A percentile compares a stretch with the other conserved stretches of the same genome.
Evolutionary conservation across 805 yeast species (phyloP).

Genomic region (Kodamaea neixiangensis): DNA sequence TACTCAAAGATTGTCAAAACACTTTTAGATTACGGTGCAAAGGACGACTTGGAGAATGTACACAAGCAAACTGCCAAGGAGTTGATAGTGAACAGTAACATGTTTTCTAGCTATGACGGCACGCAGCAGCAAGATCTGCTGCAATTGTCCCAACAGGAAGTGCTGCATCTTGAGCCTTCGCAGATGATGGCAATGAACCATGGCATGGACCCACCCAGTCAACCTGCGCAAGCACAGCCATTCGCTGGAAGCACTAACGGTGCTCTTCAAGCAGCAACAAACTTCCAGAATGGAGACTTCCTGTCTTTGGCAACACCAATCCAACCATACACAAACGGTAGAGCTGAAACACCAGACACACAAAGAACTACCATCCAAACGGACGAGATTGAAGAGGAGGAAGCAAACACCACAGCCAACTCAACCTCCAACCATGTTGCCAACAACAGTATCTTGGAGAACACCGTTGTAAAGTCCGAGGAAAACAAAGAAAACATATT

Average conservation of each 20-base stretch:
- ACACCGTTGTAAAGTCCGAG: conserved; percentile 23
- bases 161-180: conserved; percentile 7
- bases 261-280: neutral
- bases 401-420: conserved; percentile 9
- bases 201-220: neutral
- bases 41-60: conserved; percentile 49
- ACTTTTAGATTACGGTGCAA: conserved; percentile 83
- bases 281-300: conserved; percentile 6
- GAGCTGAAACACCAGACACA: conserved; percentile 45
- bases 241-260: neutral
- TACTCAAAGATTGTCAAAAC: conserved; percentile 73
- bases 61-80: conserved; percentile 47
- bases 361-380: conserved; percentile 47
- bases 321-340: conserved; percentile 22
- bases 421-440: neutral
- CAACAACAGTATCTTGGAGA: neutral
- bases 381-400: conserved; percentile 40
- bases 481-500: conserved; percentile 54
- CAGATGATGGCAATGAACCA: conserved; percentile 7
- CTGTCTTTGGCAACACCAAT: conserved; percentile 30
- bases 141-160: neutral
- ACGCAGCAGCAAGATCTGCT: conserved; percentile 1
- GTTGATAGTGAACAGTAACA: conserved; percentile 41
- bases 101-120: conserved; percentile 18
- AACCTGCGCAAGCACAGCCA: neutral